Conservation (phyloP, 1,284 basidiomycete genomes). For the Leccinum ponderosum region DNA sequence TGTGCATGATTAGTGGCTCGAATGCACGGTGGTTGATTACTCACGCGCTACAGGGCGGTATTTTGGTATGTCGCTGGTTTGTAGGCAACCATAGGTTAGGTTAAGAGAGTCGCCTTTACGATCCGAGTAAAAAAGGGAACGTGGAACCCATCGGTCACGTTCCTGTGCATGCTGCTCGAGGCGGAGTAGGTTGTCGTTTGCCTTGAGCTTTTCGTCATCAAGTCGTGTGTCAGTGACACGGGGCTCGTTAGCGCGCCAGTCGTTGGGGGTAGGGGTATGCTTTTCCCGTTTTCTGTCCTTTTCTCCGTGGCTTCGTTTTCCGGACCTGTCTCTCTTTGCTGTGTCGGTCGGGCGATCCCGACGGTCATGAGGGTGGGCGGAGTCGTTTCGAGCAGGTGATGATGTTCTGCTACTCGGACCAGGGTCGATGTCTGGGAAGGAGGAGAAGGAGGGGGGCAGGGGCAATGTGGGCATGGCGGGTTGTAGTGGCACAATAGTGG, state of each 20-base stretch:
- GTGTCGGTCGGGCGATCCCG: conserved; percentile 16
- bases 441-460: conserved; percentile 61
- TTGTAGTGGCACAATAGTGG: no score
- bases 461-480: conserved; percentile 50
- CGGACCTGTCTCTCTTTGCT: conserved; percentile 24
- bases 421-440: conserved; percentile 58
- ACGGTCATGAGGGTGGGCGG: conserved; percentile 7
- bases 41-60: conserved; percentile 62
- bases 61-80: conserved; percentile 66
- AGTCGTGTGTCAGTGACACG: conserved; percentile 17
- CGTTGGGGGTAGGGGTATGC: conserved; percentile 18
- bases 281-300: conserved; percentile 34
- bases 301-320: conserved; percentile 27
- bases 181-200: conserved; percentile 36
- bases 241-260: conserved; percentile 15
- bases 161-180: conserved; percentile 23
- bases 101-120: conserved; percentile 69
- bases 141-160: conserved; percentile 30
- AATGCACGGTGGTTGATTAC: conserved; percentile 18
- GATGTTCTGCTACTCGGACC: conserved; percentile 29
- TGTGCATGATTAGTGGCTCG: conserved; percentile 52
- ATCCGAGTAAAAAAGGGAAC: conserved; percentile 60
- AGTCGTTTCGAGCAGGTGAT: conserved; percentile 17
- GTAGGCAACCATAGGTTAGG: conserved; percentile 66
- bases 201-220: conserved; percentile 41